A percentile compares a stretch with the other conserved stretches of the same genome.
phyloP scores from a whole-genome alignment of 2,329 filamentous ascomycete genomes.

The Paradendryphiella salina region DNA sequence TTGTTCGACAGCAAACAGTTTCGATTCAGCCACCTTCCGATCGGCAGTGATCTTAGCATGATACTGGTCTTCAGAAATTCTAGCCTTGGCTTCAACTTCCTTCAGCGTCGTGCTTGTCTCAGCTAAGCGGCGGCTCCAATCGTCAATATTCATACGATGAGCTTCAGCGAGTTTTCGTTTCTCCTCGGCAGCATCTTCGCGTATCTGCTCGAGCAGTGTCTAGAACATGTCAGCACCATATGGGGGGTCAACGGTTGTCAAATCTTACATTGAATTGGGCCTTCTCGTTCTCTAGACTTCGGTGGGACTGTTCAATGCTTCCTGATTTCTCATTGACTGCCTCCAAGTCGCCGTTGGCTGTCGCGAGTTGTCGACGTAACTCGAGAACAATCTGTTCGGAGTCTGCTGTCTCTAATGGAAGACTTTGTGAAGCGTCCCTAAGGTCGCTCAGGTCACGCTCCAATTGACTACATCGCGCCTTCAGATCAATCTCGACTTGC shows the following conservation, averaged over 20 bases:
- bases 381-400: conserved; percentile 11
- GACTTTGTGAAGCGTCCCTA: conserved; percentile 1
- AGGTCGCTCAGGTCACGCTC: conserved; percentile 21
- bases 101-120: conserved; percentile 16
- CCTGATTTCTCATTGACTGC: conserved; percentile 5
- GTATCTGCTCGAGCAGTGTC: neutral
- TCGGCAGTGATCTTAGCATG: conserved; percentile 20
- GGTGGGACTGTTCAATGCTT: conserved; percentile 5
- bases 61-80: conserved; percentile 16
- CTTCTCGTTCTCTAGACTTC: conserved; percentile 10
- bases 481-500: conserved; percentile 19
- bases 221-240: conserved; percentile 1
- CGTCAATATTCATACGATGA: conserved; percentile 12
- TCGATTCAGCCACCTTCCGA: conserved; percentile 8
- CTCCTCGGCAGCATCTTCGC: conserved; percentile 3
- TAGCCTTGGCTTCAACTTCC: conserved; percentile 19
- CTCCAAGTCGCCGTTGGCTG: conserved; percentile 15
- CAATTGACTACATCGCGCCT: conserved; percentile 10
- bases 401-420: neutral
- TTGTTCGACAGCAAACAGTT: conserved; percentile 1
- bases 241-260: neutral
- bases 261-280: conserved; percentile 7
- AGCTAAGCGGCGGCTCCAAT: conserved; percentile 12
- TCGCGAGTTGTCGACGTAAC: conserved; percentile 19
- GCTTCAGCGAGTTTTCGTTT: conserved; percentile 1